phyloP scores from a whole-genome alignment of 768 basidiomycete genomes.

The Kwoniella sp. region DNA sequence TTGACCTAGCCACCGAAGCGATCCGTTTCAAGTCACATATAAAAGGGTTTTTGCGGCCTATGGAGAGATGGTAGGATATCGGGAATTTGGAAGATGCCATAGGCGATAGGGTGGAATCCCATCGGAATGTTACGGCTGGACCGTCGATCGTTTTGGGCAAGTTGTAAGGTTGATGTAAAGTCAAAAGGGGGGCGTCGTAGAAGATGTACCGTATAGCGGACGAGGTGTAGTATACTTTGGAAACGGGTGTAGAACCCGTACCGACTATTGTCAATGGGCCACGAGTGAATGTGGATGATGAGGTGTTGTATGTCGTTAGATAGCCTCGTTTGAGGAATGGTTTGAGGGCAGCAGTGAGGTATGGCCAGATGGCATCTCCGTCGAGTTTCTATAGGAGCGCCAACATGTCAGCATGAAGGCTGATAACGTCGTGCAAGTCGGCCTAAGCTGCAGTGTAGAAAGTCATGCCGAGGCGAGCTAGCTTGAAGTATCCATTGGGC shows the following conservation, averaged over 20 bases:
- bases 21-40: neutral
- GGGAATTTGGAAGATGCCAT: conserved; percentile 37
- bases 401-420: too few relatives aligned
- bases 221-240: conserved; percentile 22
- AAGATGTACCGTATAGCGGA: conserved; percentile 30
- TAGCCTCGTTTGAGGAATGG: conserved; percentile 39
- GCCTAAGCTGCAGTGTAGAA: too few relatives aligned
- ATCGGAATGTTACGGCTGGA: conserved; percentile 23
- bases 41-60: neutral
- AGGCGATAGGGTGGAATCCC: conserved; percentile 29
- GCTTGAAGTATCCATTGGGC: too few relatives aligned
- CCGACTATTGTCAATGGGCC: conserved; percentile 42
- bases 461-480: too few relatives aligned
- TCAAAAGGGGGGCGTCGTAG: conserved; percentile 34
- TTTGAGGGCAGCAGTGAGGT: conserved; percentile 26
- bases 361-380: conserved; percentile 31
- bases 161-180: conserved; percentile 13
- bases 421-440: too few relatives aligned
- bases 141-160: conserved; percentile 14
- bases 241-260: conserved; percentile 36
- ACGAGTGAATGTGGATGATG: conserved; percentile 17
- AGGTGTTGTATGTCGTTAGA: conserved; percentile 26
- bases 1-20: conserved; percentile 8
- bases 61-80: conserved; percentile 12
- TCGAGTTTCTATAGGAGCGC: conserved; percentile 27